Percentiles rank a stretch among this genome's conserved stretches.
Conservation (phyloP, 148 eudicot genomes). For the Oxyria digyna region DNA sequence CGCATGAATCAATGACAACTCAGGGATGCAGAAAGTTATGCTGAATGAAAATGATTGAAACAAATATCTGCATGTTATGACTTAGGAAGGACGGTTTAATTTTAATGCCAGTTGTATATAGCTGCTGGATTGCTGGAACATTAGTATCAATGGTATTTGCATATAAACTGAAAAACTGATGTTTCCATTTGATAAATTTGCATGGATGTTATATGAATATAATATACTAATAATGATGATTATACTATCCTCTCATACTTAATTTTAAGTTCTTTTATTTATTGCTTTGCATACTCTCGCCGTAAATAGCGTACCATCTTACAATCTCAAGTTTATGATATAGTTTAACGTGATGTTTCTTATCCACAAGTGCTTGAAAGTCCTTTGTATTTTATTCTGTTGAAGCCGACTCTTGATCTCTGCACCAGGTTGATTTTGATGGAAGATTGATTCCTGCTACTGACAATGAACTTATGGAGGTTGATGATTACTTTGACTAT, state of each 20-base stretch:
- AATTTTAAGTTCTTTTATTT: not conserved
- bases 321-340: not conserved
- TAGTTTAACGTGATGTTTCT: not conserved
- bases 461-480: constrained; percentile 75
- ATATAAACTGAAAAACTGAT: not conserved
- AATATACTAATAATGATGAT: not conserved
- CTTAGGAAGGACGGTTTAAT: not conserved
- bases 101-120: not conserved
- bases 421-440: constrained; percentile 55
- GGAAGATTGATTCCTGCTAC: constrained; percentile 80
- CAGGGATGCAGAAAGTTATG: not conserved
- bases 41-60: not conserved
- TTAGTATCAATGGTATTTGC: not conserved
- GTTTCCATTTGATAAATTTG: not conserved
- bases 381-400: not conserved
- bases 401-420: not conserved
- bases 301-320: not conserved
- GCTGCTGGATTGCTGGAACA: not conserved
- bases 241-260: not conserved
- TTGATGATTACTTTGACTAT: constrained; percentile 57
- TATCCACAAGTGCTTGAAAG: not conserved
- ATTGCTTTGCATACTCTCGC: not conserved
- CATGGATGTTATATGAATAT: not conserved
- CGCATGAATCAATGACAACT: not conserved
- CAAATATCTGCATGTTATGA: not conserved